phyloP scores from a whole-genome alignment of 2,329 filamentous ascomycete species.

The Monilinia aucupariae region DNA sequence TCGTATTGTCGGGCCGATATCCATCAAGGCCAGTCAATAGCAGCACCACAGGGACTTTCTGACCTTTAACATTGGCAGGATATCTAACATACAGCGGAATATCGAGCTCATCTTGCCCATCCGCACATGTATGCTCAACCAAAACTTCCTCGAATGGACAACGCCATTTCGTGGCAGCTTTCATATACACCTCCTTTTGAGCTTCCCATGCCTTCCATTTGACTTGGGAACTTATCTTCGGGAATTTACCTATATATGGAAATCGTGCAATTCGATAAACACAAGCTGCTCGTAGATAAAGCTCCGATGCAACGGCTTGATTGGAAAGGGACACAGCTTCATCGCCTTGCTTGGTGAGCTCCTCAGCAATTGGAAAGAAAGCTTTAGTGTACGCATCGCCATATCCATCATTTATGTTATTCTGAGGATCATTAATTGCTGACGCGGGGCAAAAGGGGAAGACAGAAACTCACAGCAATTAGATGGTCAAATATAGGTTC shows the following conservation, averaged over 20 bases:
- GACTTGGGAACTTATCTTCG: constrained; percentile 37
- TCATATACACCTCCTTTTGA: constrained; percentile 59
- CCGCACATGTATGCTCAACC: constrained; percentile 52
- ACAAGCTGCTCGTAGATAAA: constrained; percentile 65
- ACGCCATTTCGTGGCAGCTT: constrained; percentile 49
- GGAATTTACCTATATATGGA: constrained; percentile 47
- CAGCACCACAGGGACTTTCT: constrained; percentile 45
- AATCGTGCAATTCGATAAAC: constrained; percentile 71
- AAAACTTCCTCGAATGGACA: constrained; percentile 56
- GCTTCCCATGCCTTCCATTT: constrained; percentile 60
- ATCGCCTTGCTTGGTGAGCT: constrained; percentile 49
- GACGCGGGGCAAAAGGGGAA: neutral
- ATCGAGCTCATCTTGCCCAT: constrained; percentile 37
- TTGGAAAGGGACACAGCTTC: constrained; percentile 46
- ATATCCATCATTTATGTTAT: constrained; percentile 59
- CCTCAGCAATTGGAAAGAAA: constrained; percentile 56
- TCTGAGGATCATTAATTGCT: constrained; percentile 31
- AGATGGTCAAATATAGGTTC: constrained; percentile 61
- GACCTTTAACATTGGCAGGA: constrained; percentile 41
- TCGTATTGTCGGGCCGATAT: constrained; percentile 58
- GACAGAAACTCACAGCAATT: constrained; percentile 42
- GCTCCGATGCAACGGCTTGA: constrained; percentile 49
- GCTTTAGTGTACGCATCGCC: constrained; percentile 58
- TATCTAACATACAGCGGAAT: constrained; percentile 63
- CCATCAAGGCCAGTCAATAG: constrained; percentile 59